phyloP scores from a whole-genome alignment of 805 yeast species.

The Candida incommunis region DNA sequence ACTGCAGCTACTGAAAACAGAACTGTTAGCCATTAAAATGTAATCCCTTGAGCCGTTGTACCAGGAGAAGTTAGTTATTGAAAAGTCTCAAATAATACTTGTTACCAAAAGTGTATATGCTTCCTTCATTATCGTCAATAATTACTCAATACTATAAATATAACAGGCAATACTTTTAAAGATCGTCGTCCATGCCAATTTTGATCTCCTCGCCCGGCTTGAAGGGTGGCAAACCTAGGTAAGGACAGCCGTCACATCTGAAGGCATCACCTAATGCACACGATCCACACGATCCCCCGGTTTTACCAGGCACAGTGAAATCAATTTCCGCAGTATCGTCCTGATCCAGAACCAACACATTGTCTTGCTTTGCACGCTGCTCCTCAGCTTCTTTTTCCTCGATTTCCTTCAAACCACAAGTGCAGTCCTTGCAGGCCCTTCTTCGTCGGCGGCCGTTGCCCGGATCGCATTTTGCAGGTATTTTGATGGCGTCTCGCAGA shows the following conservation, averaged over 20 bases:
- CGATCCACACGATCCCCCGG: conserved; percentile 89
- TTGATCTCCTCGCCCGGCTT: conserved; percentile 90
- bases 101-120: too few species aligned
- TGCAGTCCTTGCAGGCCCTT: conserved; percentile 95
- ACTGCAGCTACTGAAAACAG: too few species aligned
- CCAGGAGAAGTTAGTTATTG: too few species aligned
- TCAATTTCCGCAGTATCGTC: conserved; percentile 82
- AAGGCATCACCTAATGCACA: conserved; percentile 97
- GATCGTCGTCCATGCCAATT: conserved; percentile 32
- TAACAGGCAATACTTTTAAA: conserved; percentile 5
- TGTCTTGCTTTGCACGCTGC: conserved; percentile 35
- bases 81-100: too few species aligned
- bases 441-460: conserved; percentile 43
- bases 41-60: too few species aligned
- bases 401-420: conserved; percentile 87
- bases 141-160: too few species aligned
- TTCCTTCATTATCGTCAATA: too few species aligned
- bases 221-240: conserved; percentile 92
- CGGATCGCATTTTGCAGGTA: conserved; percentile 46
- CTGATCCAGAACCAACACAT: conserved; percentile 43
- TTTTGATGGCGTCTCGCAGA: conserved; percentile 28
- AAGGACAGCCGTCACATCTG: conserved; percentile 97
- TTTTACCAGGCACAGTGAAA: conserved; percentile 91
- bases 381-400: conserved; percentile 39
- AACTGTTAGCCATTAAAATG: too few species aligned